Base-by-base conservation (phyloP, 2,329 filamentous ascomycete species). In the Nectriaceae sp. region DNA sequence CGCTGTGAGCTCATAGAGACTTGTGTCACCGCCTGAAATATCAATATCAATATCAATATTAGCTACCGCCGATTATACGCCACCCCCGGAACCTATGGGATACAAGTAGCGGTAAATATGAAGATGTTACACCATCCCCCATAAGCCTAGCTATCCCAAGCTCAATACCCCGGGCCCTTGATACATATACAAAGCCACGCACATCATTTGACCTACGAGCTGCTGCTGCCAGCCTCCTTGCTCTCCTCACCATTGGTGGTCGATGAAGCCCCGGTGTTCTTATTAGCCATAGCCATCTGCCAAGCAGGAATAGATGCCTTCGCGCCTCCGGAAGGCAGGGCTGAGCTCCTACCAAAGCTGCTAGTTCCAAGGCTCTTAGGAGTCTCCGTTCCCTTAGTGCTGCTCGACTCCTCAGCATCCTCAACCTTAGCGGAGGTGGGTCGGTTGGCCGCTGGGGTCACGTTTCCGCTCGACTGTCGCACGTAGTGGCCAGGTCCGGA, bases 221-320 rank as follows among this genome's bases (percentile, higher is more conserved):
- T 49, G 51, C 44, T 45, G 49, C 62, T 50, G 31, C 45, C 56
- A 31, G 48, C 41, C 18, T 52, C 47, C 18, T 54, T 52, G 36
- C 52, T 61, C 13, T 60, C 53, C 43, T 67, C 64, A 5, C 60
- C 61, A 4, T 59, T 57, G 38, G 62, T 60, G 8, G 65, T 54
- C 19, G 65, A 56, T 8, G 66, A 57, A 4, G 58, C 55, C n/a
- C 53, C 59, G 2, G 48, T 41, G 48, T 63, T 64, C 68, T 79
- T 82, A 60, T 79, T 84, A 24, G 83, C 76, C 65, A 85, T 84
- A 40, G 87, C 85, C 77, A 90, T 80, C 70, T 92, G 88, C 88
- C 88, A 92, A 4, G 87, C 82, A 4, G 88, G 88, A 57, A 92
- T 92, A 11, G 87, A 84, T 11, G 87, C 87, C 70, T 80, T 84